Evolutionary conservation across 495 filamentous ascomycete genomes (phyloP).

Genomic region (Chlorociboria aeruginascens): DNA sequence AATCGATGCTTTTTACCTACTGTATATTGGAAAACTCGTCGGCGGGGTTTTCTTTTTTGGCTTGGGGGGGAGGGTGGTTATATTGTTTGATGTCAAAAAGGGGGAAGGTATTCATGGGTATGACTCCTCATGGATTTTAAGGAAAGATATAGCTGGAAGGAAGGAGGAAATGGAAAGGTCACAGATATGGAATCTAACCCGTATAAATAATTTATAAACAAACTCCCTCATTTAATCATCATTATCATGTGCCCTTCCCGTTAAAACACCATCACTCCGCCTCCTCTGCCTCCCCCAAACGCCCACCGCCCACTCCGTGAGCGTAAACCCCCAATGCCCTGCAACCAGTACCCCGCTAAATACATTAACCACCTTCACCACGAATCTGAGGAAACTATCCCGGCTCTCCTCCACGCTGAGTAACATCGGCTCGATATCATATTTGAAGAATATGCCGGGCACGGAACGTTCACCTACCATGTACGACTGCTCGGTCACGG

Average conservation of each 20-base stretch:
- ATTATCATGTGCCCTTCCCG: slow-evolving; percentile 34
- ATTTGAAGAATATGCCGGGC: slow-evolving; percentile 97
- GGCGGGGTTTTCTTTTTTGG: too few relatives aligned
- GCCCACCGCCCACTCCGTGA: slow-evolving; percentile 39
- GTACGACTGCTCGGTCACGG: slow-evolving; percentile 74
- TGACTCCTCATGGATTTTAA: too few relatives aligned
- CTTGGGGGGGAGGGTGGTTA: too few relatives aligned
- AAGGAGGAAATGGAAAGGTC: too few relatives aligned
- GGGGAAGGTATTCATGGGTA: too few relatives aligned
- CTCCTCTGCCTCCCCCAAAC: slow-evolving; percentile 35
- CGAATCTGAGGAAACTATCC: slow-evolving; percentile 55
- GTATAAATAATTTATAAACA: neutral
- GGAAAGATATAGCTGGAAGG: too few relatives aligned
- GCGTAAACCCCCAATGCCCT: slow-evolving; percentile 46
- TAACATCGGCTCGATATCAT: slow-evolving; percentile 94
- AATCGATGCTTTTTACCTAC: too few relatives aligned
- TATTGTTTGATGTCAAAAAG: too few relatives aligned
- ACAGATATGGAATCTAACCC: too few relatives aligned
- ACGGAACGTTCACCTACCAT: slow-evolving; percentile 55
- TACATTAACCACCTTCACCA: slow-evolving; percentile 61
- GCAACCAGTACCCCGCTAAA: slow-evolving; percentile 48
- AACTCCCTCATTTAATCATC: slow-evolving; percentile 12
- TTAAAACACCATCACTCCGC: slow-evolving; percentile 49
- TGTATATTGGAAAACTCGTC: too few relatives aligned
- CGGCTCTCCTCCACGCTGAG: slow-evolving; percentile 76